Evolutionary conservation across 129 eudicot genomes (phyloP), one percentile per base, ranked within the genome.

Genomic region (Saussurea involucrata): DNA sequence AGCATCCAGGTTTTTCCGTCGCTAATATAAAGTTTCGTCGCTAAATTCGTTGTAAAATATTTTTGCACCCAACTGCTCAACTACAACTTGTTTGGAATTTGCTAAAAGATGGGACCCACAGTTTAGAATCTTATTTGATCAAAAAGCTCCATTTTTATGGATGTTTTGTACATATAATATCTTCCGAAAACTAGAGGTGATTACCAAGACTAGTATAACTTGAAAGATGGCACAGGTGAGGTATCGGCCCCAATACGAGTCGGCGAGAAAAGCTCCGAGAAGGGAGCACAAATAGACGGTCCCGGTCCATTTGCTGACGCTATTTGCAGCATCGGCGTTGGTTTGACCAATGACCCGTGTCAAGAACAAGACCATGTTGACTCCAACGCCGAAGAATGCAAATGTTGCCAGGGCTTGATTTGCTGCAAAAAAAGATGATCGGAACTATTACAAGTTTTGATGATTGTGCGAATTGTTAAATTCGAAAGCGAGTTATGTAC

Each of bases 341-440:
- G 85, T 90, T 77, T 91, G 97, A 31, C 83, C 89, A 11, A 93
- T 82, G 57, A 93, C 98, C 72, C 97, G 84, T 20, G 98, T 93
- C 82, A 93, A 69, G 85, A 93, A 93, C 75, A 93, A 70, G 15
- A 93, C 98, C 86, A 93, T 67, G 84, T 93, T 93, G 69, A 93
- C 98, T 17, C 95, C 92, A 42, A 93, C 98, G 3, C 97, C 98
- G 40, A 93, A 93, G 85, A 93, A 93, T 18, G 98, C 90, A 53
- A 93, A 89, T 32, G 98, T 93, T 31, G 92, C 97, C 0, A 93
- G 93, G 5, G 90, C 97, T 81, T 93, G 97, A 81, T 93, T 93
- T 71, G 85, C 97, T 90, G 83, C 71, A 81, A 75, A 65, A 67
- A 55, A 36, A 8, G n/a, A 25, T 11, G 32, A 36, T n/a, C 9